Evolutionary conservation across 495 filamentous ascomycete species (phyloP).

Genomic region (Cercophora sp.): DNA sequence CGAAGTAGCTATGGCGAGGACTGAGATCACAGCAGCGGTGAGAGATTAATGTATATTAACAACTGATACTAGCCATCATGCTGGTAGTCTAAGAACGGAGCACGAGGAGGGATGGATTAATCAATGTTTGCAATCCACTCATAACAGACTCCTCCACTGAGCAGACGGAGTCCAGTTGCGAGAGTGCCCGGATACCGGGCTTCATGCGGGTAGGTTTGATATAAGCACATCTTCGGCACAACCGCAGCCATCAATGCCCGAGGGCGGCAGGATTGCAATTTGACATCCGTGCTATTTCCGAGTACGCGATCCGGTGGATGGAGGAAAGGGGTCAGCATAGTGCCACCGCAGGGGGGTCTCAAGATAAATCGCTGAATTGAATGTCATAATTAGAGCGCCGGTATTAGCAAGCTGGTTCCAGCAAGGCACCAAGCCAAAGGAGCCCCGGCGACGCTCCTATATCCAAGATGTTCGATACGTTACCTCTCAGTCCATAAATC

Average conservation of each 20-base stretch:
- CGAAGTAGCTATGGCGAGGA: too few relatives aligned
- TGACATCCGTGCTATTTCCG: constrained; percentile 88
- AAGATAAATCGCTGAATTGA: too few relatives aligned
- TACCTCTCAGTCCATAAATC: too few relatives aligned
- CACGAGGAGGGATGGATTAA: too few relatives aligned
- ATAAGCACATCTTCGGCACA: constrained; percentile 83
- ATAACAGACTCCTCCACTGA: constrained; percentile 15
- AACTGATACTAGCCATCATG: too few relatives aligned
- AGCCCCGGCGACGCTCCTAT: constrained; percentile 10
- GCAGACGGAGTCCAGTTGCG: constrained; percentile 14
- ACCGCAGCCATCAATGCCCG: constrained; percentile 69
- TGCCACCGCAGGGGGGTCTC: neutral
- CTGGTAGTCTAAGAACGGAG: too few relatives aligned
- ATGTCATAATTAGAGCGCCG: constrained; percentile 10
- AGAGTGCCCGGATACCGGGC: constrained; percentile 39
- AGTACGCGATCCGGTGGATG: neutral
- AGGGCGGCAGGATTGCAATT: constrained; percentile 81
- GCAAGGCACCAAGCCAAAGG: neutral
- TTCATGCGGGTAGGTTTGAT: constrained; percentile 38
- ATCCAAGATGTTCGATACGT: too few relatives aligned
- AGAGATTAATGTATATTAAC: too few relatives aligned
- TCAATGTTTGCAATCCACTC: constrained; percentile 35
- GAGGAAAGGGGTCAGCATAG: too few relatives aligned
- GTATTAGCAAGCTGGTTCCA: constrained; percentile 1
- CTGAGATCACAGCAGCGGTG: too few relatives aligned